These are phyloP conservation scores for Gossypium anomalum DNA, from an alignment of 345 rosid genomes.

Conservation along the genomic window DNA sequence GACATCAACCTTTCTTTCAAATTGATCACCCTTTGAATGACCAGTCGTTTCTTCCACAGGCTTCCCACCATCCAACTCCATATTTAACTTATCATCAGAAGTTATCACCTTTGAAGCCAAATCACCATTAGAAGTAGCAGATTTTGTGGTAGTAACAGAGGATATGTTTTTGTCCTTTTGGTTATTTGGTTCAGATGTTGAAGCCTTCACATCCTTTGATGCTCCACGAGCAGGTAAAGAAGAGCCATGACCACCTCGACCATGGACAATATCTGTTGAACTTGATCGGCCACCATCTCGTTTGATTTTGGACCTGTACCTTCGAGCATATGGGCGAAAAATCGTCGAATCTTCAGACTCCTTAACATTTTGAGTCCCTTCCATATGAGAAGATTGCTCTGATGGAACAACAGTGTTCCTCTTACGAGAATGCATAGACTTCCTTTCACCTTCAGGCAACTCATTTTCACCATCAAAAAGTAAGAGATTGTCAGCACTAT, in stretches of 20 bases:
- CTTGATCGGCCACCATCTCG: conserved; percentile 79
- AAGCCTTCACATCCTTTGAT: conserved; percentile 52
- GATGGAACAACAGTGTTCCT: conserved; percentile 53
- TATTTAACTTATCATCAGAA: conserved; percentile 39
- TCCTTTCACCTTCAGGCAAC: conserved; percentile 54
- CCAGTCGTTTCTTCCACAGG: conserved; percentile 32
- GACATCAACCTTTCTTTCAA: conserved; percentile 38
- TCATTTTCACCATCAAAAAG: conserved; percentile 79
- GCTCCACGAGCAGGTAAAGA: conserved; percentile 48
- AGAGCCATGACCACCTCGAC: conserved; percentile 67
- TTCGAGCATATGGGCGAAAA: conserved; percentile 93
- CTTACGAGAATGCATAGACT: conserved; percentile 39
- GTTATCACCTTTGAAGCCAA: conserved; percentile 35
- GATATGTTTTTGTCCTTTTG: conserved; percentile 50
- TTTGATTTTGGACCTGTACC: conserved; percentile 81
- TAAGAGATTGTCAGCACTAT: conserved; percentile 80
- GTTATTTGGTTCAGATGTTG: conserved; percentile 48
- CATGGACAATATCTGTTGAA: conserved; percentile 64
- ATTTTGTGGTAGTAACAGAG: conserved; percentile 41
- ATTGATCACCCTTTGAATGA: conserved; percentile 31
- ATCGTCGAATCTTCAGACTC: conserved; percentile 96
- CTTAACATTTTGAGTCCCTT: conserved; percentile 59
- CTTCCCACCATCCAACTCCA: conserved; percentile 43
- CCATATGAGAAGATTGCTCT: conserved; percentile 65
- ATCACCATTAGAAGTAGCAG: conserved; percentile 55